Evolutionary conservation across 163 green algal genomes (phyloP), one percentile per base, ranked within the genome.

Genomic region (Scenedesmus sp.): DNA sequence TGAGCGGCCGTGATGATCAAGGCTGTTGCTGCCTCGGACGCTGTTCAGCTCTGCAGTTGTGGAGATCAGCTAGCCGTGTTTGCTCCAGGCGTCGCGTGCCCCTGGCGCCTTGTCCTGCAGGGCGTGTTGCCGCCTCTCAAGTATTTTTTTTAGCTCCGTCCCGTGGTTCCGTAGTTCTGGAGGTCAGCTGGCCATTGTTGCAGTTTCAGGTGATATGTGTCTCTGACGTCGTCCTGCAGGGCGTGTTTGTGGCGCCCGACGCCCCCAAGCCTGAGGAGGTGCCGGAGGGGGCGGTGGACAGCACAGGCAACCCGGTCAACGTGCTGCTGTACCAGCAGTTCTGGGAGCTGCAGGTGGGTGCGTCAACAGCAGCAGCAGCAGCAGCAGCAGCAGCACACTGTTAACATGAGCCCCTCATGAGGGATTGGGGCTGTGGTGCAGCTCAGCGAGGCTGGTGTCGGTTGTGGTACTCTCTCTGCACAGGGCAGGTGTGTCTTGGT

Each of bases 331-430:
- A 98, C 93, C 65, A 59, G 18, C 94, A 92, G 18, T 97, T 98
- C 91, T 98, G 96, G 96, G 91, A 90, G 26, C 94, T 98, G 87
- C 96, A 97, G 85, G 51, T 86, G n/a, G 51, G 84, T 22, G 96
- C 97, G 13, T 65, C 59, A 33, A 3, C 40, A 46, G 40, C 53
- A 83, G 40, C 18, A 22, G 9, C 37, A 61, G 56, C 65, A 22
- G 7, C 33, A 26, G 33, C 87, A 40, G 18, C 3, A 22, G 20
- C 22, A 46, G 56, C 20, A 22, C 10, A 18, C 10, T 7, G 46
- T 56, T 56, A 10, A 18, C 7, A 18, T 56, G 7, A 15, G 56
- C 1, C n/a, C 22, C 3, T 70, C 1, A 12, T 3, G 56, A 16
- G 9, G 51, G 13, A 26, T 12, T 61, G 51, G 13, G 24, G 46